Evolutionary conservation across 2,329 filamentous ascomycete species (phyloP), one percentile per base, ranked within the genome.

Genomic region (Ascochyta viciae-villosae): DNA sequence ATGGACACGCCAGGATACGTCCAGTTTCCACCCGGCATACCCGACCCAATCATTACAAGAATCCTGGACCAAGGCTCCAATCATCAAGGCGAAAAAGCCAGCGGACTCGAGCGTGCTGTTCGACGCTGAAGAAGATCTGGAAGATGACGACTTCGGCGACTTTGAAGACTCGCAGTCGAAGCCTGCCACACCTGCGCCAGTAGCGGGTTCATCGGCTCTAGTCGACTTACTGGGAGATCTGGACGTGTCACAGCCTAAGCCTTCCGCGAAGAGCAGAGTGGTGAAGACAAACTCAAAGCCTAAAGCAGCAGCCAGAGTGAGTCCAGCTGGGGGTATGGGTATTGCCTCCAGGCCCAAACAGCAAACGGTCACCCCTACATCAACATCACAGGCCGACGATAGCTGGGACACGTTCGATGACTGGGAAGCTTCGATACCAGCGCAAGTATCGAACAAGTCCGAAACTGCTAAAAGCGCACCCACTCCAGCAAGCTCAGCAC

Each of bases 371-470:
- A 22, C 40, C 10, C 35, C 60, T 15, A 34, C 55, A 24, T 22
- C 58, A 23, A 39, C 48, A 27, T 27, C 40, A 35, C 26, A 51
- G 16, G 51, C 67, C 12, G 70, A 74, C 34, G 77, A 79, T 33
- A 63, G 65, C 6, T 82, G 80, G 80, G 80, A 80, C 46, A 78
- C 80, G 43, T 82, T 82, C 34, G 73, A 75, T 44, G 74, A 76
- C 38, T 76, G 74, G 74, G 74, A 75, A 56, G 70, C 71, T 48
- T 69, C 73, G n/a, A 72, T 74, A 38, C 66, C 68, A 3, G 19
- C 50, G 33, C 27, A 57, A 19, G 33, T 33, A 22, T 53, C 39
- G 56, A 63, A 50, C 33, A 38, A 54, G 24, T 44, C 7, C 40
- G 50, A 42, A 31, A 23, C 44, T 6, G 42, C 38, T 3, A 60